These are phyloP conservation scores for Colletotrichum scovillei DNA, from an alignment of 2,329 filamentous ascomycete species.

Conservation along the genomic window DNA sequence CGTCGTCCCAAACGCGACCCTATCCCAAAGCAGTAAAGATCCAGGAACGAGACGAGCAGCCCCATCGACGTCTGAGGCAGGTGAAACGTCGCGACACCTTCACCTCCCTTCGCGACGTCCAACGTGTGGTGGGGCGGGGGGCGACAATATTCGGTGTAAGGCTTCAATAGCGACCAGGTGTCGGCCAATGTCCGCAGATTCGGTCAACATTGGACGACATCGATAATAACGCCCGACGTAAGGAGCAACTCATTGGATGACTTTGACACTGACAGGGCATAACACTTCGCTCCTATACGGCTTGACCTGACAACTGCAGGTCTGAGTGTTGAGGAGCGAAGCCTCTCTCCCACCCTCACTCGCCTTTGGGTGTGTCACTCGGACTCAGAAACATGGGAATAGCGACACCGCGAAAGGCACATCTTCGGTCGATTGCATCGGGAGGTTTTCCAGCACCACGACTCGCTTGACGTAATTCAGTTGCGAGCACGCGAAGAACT, in stretches of 20 bases:
- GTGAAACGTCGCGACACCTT: constrained; percentile 32
- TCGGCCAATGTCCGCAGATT: not conserved
- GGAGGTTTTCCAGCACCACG: not conserved
- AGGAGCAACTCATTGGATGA: not conserved
- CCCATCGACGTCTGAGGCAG: constrained; percentile 10
- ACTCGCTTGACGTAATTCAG: not conserved
- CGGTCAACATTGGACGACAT: not conserved
- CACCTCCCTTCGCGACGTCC: not conserved
- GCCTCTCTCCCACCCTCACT: not conserved
- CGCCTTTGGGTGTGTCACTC: not conserved
- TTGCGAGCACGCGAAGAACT: not conserved
- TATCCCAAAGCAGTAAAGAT: not conserved
- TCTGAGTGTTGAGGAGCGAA: not conserved
- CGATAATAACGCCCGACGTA: no score
- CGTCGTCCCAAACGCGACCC: not conserved
- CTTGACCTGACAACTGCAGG: not conserved
- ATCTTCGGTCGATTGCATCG: not conserved
- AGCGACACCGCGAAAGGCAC: not conserved
- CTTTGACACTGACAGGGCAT: not conserved
- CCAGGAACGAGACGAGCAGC: not conserved
- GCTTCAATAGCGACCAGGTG: not conserved
- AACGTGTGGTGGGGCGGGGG: not conserved
- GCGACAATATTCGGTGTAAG: not conserved
- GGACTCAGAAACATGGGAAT: not conserved
- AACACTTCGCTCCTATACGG: not conserved